Base-by-base conservation (phyloP, 192 early-diverging fungal genomes). In the Kappamyces sp. region DNA sequence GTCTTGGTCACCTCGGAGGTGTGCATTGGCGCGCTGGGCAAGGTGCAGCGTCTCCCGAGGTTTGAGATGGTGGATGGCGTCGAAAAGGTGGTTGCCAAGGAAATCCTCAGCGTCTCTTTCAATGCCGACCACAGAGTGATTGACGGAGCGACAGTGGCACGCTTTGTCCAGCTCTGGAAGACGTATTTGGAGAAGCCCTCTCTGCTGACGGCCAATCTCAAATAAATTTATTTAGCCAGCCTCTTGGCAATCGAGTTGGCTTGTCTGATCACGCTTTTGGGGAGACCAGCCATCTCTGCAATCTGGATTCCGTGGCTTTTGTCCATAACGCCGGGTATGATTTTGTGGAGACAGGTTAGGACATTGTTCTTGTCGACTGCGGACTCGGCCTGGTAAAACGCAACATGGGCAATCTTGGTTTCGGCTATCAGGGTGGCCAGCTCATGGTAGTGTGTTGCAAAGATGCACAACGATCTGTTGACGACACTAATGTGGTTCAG, bases 51-150 rank as follows among this genome's bases (percentile, higher is more conserved):
- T 9, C 60, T 94, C 43, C 96, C 96, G 39, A 78, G 90, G 11
- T 95, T 88, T 67, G 86, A 87, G 54, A 76, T 66, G 48, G 67
- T 79, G 33, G 54, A 64, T 33, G 77, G 80, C 47, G 69, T 72
- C 41, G 90, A 90, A 65, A 66, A 68, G 2, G 79, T 98, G 31
- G 86, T 91, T 1, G 75, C 85, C 11, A 84, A 84, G 59, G 68
- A 85, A 62, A 74, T 95, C 5, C 66, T 93, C 57, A 78, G 80
- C 29, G 74, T 92, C 2, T 93, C 91, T 76, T 94, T 88, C 84
- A 85, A 88, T 12, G 95, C 95, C 5, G 95, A 98, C 73, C 95
- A 98, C 72, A 81, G 95, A 34, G 88, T 98, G 15, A 78, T 96
- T 61, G 93, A 96, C 67, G 96, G 96, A 30, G 96, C 91, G 7